Percentiles rank a stretch among this genome's conserved stretches.
These are phyloP conservation scores for Tephrocybe sp. DNA, from an alignment of 768 basidiomycete genomes.

Conservation along the genomic window DNA sequence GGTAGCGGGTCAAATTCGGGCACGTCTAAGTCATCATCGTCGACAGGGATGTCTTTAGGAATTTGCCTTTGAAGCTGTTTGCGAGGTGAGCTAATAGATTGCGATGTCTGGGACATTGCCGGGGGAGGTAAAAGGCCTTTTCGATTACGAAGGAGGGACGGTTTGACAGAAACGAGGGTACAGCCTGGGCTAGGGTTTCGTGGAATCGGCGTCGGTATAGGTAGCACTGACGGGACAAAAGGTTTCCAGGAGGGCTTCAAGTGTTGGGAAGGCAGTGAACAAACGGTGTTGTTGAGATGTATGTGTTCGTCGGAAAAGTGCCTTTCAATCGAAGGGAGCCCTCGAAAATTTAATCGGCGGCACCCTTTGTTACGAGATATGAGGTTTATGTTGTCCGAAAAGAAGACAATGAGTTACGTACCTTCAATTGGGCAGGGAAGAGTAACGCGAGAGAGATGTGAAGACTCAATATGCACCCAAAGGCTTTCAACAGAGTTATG, in stretches of 20 bases:
- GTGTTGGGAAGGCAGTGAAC: slow-evolving; percentile 13
- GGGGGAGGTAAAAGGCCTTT: neutral
- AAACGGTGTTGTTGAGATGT: slow-evolving; percentile 8
- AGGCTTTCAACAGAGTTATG: slow-evolving; percentile 14
- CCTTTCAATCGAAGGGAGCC: slow-evolving; percentile 5
- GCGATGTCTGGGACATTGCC: neutral
- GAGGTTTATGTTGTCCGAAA: neutral
- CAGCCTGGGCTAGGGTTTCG: slow-evolving; percentile 10
- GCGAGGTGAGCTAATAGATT: slow-evolving; percentile 7
- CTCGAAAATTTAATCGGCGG: neutral
- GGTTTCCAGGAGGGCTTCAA: slow-evolving; percentile 20
- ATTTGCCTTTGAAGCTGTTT: slow-evolving; percentile 17
- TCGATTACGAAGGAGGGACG: slow-evolving; percentile 2
- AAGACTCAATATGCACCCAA: slow-evolving; percentile 16
- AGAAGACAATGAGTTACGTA: too few species aligned
- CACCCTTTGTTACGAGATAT: slow-evolving; percentile 13
- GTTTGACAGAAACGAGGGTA: slow-evolving; percentile 10
- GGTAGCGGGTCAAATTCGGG: slow-evolving; percentile 19
- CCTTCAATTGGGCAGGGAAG: slow-evolving; percentile 20
- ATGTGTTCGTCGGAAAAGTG: slow-evolving; percentile 20
- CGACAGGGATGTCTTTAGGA: neutral
- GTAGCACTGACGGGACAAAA: slow-evolving; percentile 12
- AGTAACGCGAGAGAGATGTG: slow-evolving; percentile 18
- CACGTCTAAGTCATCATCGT: slow-evolving; percentile 14
- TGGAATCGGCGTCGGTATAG: slow-evolving; percentile 13